A percentile compares a stretch with the other conserved stretches of the same genome.
phyloP scores from a whole-genome alignment of 495 filamentous ascomycete genomes.

The Cryomyces minteri region DNA sequence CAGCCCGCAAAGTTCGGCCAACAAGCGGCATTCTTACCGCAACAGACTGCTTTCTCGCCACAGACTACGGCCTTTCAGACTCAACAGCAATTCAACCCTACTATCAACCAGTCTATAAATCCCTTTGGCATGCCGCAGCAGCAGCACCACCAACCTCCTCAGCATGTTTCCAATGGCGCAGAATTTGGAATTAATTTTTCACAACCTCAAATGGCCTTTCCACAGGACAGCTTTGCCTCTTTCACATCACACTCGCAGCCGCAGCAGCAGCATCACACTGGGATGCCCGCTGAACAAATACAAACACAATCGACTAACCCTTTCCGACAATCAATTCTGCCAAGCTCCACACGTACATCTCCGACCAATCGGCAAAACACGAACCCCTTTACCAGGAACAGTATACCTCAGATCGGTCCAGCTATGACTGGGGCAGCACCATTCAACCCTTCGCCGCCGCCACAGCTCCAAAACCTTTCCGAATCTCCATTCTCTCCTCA shows the following conservation, averaged over 20 bases:
- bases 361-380: constrained; percentile 48
- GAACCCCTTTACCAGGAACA: constrained; percentile 60
- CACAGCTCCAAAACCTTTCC: too few relatives aligned
- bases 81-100: constrained; percentile 12
- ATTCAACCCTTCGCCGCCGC: too few relatives aligned
- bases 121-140: constrained; percentile 35
- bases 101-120: constrained; percentile 22
- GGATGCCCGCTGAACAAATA: constrained; percentile 25
- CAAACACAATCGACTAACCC: constrained; percentile 58
- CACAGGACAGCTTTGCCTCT: constrained; percentile 14
- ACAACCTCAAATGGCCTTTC: constrained; percentile 36
- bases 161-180: constrained; percentile 43
- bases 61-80: constrained; percentile 15
- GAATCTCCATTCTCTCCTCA: constrained; percentile 12
- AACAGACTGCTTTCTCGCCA: constrained; percentile 13
- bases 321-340: constrained; percentile 72
- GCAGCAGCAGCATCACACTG: constrained; percentile 21
- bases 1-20: constrained; percentile 19
- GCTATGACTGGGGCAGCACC: too few relatives aligned
- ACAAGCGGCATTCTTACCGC: constrained; percentile 28
- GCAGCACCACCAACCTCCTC: constrained; percentile 19
- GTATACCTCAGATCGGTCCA: too few relatives aligned
- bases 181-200: constrained; percentile 78
- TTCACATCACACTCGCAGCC: constrained; percentile 40
- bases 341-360: constrained; percentile 31